Base-by-base conservation (phyloP, 768 basidiomycete species). In the Agaricus subrufescens region DNA sequence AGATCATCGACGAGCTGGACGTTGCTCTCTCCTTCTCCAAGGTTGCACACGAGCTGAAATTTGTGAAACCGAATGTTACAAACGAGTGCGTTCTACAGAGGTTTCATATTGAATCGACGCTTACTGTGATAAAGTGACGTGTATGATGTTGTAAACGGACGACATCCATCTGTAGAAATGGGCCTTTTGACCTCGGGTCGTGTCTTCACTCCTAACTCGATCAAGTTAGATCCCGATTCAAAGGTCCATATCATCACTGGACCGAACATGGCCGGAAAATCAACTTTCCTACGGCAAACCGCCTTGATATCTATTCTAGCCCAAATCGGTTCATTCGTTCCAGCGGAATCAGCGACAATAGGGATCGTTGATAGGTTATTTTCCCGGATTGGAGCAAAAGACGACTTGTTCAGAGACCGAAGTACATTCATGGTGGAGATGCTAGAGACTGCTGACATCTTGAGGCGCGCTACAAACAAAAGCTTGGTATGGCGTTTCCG, bases 341-440 rank as follows among this genome's bases (percentile, higher is more conserved):
- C 96, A 1, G 96, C 96, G 25, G 85, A 89, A 58, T 69, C 71
- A 26, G 97, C 93, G 0, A 72, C 72, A 31, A 73, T 98, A 44
- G 94, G 97, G 9, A 77, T 98, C 15, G 86, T 96, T 8, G 96
- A 99, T 71, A 87, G 83, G 61, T 72, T 99, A 6, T 98, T 97
- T 69, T 93, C 92, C n/a, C 81, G 96, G 47, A 82, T 99, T 11
- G 97, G 96, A 0, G 96, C 97, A 2, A 88, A 91, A 66, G 96
- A 99, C 63, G 95, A 99, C 65, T 71, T 99, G 29, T 97, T 92
- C 69, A 82, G 90, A 52, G 94, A 97, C 66, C 74, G 92, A 57
- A 95, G 92, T 63, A 98, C 96, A 0, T 99, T 98, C 69, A 97
- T 98, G 93, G 89, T 95, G n/a, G 93, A 95, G 71, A 94, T 94